phyloP scores from a whole-genome alignment of 805 yeast species.

The Candida chauliodis region DNA sequence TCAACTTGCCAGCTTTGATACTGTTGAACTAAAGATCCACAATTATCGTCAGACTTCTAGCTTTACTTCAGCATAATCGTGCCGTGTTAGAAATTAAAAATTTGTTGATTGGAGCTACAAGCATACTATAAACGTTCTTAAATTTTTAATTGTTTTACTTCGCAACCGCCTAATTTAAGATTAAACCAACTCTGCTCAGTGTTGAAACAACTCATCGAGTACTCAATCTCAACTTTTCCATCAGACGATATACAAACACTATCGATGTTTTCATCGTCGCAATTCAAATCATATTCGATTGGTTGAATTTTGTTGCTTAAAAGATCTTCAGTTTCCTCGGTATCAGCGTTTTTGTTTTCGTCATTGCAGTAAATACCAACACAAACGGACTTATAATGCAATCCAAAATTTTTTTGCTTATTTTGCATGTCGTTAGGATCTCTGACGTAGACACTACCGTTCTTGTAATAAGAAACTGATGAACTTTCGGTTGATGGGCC shows the following conservation, averaged over 20 bases:
- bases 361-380: neutral
- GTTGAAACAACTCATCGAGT: neutral
- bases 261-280: neutral
- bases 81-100: too few relatives aligned
- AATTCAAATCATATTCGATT: neutral
- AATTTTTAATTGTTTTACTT: neutral
- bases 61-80: too few relatives aligned
- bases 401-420: neutral
- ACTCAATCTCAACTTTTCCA: neutral
- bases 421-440: neutral
- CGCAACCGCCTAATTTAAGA: conserved; percentile 1
- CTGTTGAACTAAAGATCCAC: too few relatives aligned
- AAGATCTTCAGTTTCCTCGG: neutral
- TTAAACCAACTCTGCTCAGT: neutral
- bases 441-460: neutral
- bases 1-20: too few relatives aligned
- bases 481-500: conserved; percentile 1
- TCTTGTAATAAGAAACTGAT: neutral
- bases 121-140: too few relatives aligned
- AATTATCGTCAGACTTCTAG: too few relatives aligned
- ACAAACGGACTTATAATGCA: neutral
- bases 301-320: neutral
- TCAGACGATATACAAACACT: neutral
- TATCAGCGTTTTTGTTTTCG: neutral
- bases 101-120: too few relatives aligned